Conservation (phyloP, 495 filamentous ascomycete species). For the Penicillium simplicissimum region DNA sequence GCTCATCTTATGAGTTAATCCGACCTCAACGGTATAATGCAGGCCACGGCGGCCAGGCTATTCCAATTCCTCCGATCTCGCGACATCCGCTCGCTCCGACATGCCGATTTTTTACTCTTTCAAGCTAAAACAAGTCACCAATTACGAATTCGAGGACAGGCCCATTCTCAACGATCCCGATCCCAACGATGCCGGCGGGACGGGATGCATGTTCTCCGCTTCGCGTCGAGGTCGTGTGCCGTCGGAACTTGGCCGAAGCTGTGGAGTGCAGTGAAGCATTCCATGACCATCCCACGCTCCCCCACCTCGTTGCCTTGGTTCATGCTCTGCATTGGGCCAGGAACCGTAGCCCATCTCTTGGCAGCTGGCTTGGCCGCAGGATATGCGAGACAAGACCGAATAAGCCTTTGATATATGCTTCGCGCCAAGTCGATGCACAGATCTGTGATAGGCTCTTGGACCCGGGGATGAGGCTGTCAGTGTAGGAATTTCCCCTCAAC, state of each 20-base stretch:
- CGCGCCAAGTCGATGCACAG: neutral
- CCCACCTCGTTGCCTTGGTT: neutral
- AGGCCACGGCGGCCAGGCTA: neutral
- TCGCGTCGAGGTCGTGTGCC: neutral
- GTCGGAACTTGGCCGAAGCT: neutral
- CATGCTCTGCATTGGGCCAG: neutral
- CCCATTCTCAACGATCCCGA: neutral
- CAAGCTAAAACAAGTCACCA: neutral
- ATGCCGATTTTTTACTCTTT: neutral
- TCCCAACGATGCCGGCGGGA: neutral
- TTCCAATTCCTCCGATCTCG: neutral
- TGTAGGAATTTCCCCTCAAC: neutral
- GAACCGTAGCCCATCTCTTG: neutral
- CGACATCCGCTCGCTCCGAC: neutral
- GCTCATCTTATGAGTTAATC: neutral
- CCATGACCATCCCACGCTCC: neutral
- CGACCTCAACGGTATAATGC: neutral
- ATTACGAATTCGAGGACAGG: neutral
- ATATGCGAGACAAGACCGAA: slow-evolving; percentile 4
- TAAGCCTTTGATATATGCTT: slow-evolving; percentile 6
- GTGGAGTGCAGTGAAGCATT: neutral
- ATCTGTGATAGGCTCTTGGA: slow-evolving; percentile 1
- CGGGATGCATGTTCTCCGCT: neutral
- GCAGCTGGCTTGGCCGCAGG: neutral
- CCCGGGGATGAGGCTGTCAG: slow-evolving; percentile 5